phyloP scores from a whole-genome alignment of 2,329 filamentous ascomycete genomes.

The Penicillium sp. region DNA sequence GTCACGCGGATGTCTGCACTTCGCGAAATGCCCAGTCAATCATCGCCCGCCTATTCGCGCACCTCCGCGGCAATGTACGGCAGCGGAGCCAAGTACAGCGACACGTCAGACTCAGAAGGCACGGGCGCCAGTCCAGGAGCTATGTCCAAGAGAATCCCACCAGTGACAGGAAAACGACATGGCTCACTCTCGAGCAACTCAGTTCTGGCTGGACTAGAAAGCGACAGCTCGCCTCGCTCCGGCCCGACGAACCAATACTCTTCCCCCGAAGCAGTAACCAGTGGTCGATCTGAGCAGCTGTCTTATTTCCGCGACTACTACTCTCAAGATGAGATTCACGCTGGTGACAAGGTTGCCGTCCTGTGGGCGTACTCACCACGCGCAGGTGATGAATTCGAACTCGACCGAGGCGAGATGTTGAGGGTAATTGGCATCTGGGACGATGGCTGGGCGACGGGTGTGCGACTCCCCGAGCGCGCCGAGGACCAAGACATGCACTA shows the following conservation, averaged over 20 bases:
- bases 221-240: slow-evolving; percentile 71
- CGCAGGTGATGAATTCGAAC: slow-evolving; percentile 85
- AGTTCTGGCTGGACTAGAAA: slow-evolving; percentile 61
- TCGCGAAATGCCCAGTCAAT: slow-evolving; percentile 69
- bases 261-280: slow-evolving; percentile 78
- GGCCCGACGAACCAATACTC: slow-evolving; percentile 71
- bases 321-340: slow-evolving; percentile 91
- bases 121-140: slow-evolving; percentile 72
- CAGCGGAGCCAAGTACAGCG: slow-evolving; percentile 52
- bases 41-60: slow-evolving; percentile 58
- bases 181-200: slow-evolving; percentile 90
- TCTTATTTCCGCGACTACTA: slow-evolving; percentile 99
- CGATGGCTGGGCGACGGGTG: slow-evolving; percentile 95
- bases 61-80: slow-evolving; percentile 51
- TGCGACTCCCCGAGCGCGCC: slow-evolving; percentile 76
- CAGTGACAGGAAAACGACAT: slow-evolving; percentile 62
- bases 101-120: slow-evolving; percentile 62
- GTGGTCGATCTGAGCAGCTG: slow-evolving; percentile 91
- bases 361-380: slow-evolving; percentile 97
- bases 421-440: slow-evolving; percentile 99
- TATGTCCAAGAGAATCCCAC: slow-evolving; percentile 52
- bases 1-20: slow-evolving; percentile 95
- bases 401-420: slow-evolving; percentile 96
- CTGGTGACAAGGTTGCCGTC: slow-evolving; percentile 83
- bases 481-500: slow-evolving; percentile 83